A percentile compares a stretch with the other conserved stretches of the same genome.
phyloP scores from a whole-genome alignment of 2,329 filamentous ascomycete species.

The Stachybotrys echinatus region DNA sequence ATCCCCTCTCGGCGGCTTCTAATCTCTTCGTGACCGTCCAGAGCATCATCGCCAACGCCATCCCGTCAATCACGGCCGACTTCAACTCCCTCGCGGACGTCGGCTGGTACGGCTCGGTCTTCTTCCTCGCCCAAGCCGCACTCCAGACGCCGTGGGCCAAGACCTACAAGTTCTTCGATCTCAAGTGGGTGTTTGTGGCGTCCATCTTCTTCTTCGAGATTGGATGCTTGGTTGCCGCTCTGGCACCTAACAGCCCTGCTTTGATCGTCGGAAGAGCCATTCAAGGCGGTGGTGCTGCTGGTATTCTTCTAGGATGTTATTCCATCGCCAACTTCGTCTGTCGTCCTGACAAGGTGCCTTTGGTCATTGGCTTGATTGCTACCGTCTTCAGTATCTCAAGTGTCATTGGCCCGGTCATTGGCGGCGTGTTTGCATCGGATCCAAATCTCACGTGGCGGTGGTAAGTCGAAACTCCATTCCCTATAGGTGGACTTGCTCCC shows the following conservation, averaged over 20 bases:
- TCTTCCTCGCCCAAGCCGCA: slow-evolving; percentile 42
- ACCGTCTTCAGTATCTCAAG: slow-evolving; percentile 29
- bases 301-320: slow-evolving; percentile 41
- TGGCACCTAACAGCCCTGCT: slow-evolving; percentile 43
- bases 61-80: slow-evolving; percentile 34
- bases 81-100: slow-evolving; percentile 33
- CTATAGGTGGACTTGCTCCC: slow-evolving; percentile 29
- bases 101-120: slow-evolving; percentile 47
- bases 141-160: slow-evolving; percentile 43
- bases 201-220: slow-evolving; percentile 48
- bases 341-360: slow-evolving; percentile 26
- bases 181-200: slow-evolving; percentile 43
- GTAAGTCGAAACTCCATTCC: slow-evolving; percentile 35
- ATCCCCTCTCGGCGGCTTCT: no score
- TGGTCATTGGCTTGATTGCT: slow-evolving; percentile 32
- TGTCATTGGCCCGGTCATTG: slow-evolving; percentile 29
- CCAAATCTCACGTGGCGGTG: slow-evolving; percentile 31
- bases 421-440: slow-evolving; percentile 31
- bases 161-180: slow-evolving; percentile 45
- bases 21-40: slow-evolving; percentile 10
- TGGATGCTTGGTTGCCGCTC: slow-evolving; percentile 12
- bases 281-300: slow-evolving; percentile 41
- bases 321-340: slow-evolving; percentile 43
- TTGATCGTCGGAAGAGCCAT: slow-evolving; percentile 48
- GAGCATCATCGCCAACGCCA: slow-evolving; percentile 38